These are phyloP conservation scores for Leptosphaerulina australis DNA, from an alignment of 2,329 filamentous ascomycete genomes.

Conservation along the genomic window DNA sequence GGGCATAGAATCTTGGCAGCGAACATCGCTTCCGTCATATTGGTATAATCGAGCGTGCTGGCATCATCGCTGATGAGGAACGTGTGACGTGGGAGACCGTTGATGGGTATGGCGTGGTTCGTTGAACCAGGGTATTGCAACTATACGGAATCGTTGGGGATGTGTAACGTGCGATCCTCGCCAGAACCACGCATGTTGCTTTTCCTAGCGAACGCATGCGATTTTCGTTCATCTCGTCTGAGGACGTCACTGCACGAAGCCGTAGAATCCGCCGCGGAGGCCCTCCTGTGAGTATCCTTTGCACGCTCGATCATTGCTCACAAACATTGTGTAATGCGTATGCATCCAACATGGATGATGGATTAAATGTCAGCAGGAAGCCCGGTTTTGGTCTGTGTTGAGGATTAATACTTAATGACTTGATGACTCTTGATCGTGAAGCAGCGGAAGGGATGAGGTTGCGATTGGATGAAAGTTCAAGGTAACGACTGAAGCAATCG, in stretches of 20 bases:
- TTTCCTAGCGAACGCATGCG: not conserved
- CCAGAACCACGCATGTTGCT: not conserved
- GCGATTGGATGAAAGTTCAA: no score
- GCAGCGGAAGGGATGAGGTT: no score
- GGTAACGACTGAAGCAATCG: no score
- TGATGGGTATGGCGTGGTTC: not conserved
- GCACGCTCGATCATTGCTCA: no score
- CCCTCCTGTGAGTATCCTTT: no score
- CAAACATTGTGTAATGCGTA: no score
- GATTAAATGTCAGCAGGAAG: no score
- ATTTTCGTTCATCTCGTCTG: not conserved
- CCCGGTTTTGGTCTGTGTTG: no score
- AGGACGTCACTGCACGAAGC: not conserved
- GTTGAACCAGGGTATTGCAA: not conserved
- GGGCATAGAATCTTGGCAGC: constrained; percentile 1
- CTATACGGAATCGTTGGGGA: not conserved
- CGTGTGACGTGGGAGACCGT: not conserved
- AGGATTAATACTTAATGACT: no score
- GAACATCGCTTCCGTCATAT: constrained; percentile 3
- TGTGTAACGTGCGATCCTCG: not conserved
- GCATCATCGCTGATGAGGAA: not conserved
- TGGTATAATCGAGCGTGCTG: not conserved
- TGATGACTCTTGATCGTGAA: no score
- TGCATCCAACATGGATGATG: no score
- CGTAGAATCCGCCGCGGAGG: not conserved